Evolutionary conservation across 108 stramenopile species (phyloP), one percentile per base, ranked within the genome.

Genomic region (Nitzschia inconspicua): DNA sequence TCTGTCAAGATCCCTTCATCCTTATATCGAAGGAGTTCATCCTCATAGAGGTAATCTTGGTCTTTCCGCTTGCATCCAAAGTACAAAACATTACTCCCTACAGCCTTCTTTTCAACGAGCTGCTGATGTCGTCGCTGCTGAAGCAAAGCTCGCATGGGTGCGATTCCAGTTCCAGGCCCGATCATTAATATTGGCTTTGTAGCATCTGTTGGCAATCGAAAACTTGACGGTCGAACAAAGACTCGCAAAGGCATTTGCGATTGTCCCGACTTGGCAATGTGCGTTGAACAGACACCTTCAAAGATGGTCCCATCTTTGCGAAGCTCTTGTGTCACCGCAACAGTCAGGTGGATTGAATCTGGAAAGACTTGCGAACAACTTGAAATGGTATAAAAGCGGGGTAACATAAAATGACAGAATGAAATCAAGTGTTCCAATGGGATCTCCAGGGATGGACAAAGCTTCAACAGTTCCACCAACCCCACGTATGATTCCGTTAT

Each of bases 81-180:
- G 73, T 96, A 99, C 18, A 98, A 70, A 11, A 95, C 68, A 65
- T 86, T 94, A 22, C 42, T 25, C 13, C 91, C 87, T 19, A 85
- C 65, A 1, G 29, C 24, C 20, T 57, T 47, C 13, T 64, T 68
- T 41, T 61, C 24, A 10, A 66, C 42, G 20, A 55, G 34, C 31
- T 67, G 29, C 52, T 81, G 81, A 50, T 84, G 55, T 14, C 70
- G 54, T 35, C 92, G 82, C 64, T 98, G 96, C 72, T 96, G 93
- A 41, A 98, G 69, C 37, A 98, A 55, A 3, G 95, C 94, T 10
- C 96, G 77, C 96, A 99, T 97, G 2, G 98, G 98, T 7, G 98
- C 98, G 42, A 99, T 78, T 5, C 98, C 98, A 0, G 98, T 98
- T 24, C 98, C 98, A 4, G 98, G 98, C n/a, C 98, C 98, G 39